Evolutionary conservation across 1,139 yeast species (phyloP).

Genomic region (Trichomonascaceae sp.): DNA sequence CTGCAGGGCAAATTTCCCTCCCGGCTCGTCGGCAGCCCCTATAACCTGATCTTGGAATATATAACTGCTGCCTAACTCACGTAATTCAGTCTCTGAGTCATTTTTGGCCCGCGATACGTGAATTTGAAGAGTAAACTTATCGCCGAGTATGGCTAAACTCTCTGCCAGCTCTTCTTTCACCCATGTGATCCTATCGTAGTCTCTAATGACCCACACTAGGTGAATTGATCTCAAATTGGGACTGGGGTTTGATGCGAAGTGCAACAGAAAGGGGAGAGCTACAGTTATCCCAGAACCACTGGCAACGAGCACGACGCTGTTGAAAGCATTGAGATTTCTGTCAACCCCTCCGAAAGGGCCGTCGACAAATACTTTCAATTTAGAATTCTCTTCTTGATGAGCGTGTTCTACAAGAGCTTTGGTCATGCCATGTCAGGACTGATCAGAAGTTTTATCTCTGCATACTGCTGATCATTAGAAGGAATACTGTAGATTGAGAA

Average conservation of each 20-base stretch:
- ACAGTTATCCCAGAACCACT: conserved; percentile 52
- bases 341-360: conserved; percentile 62
- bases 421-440: conserved; percentile 52
- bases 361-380: conserved; percentile 41
- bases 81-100: neutral
- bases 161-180: conserved; percentile 37
- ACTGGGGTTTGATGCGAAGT: neutral
- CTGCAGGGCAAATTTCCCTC: neutral
- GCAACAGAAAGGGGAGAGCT: conserved; percentile 35
- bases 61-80: neutral
- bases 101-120: neutral
- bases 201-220: conserved; percentile 47
- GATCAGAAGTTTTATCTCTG: conserved; percentile 43
- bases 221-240: conserved; percentile 29
- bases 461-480: conserved; percentile 16
- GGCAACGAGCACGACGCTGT: conserved; percentile 38
- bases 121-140: conserved; percentile 1
- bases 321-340: conserved; percentile 47
- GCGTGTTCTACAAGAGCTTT: conserved; percentile 27
- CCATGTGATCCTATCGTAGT: conserved; percentile 41
- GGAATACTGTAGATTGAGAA: conserved; percentile 49
- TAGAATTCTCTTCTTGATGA: conserved; percentile 17
- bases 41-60: neutral
- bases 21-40: neutral
- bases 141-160: conserved; percentile 11